Percentiles rank a stretch among this genome's conserved stretches.
Evolutionary conservation across 1,284 basidiomycete species (phyloP).

Genomic region (Fomes fomentarius): DNA sequence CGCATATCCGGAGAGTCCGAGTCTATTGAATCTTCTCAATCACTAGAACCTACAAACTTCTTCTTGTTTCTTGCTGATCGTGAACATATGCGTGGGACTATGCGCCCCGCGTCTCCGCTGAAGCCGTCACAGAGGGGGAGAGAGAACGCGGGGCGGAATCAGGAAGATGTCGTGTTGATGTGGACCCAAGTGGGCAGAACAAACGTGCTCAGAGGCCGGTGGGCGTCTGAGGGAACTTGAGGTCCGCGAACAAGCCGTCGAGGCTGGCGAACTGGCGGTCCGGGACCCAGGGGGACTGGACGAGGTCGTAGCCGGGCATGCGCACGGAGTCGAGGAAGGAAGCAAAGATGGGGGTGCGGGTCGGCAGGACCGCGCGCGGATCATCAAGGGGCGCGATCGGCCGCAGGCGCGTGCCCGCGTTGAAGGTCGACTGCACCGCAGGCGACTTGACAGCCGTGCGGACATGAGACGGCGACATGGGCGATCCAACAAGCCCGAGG

Average conservation of each 20-base stretch:
- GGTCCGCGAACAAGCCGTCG: conserved; percentile 24
- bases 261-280: conserved; percentile 25
- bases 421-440: conserved; percentile 10
- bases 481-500: conserved; percentile 29
- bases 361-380: conserved; percentile 25
- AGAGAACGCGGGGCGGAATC: neutral
- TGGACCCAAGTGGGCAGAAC: neutral
- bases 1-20: conserved; percentile 23
- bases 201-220: conserved; percentile 11
- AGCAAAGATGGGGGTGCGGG: conserved; percentile 29
- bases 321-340: conserved; percentile 32
- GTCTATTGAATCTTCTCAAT: conserved; percentile 14
- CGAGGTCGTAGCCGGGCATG: conserved; percentile 28
- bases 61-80: neutral
- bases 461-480: conserved; percentile 21
- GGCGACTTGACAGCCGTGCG: conserved; percentile 15
- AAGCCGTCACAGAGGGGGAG: neutral
- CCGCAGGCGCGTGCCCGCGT: conserved; percentile 15
- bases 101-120: neutral
- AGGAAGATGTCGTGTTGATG: neutral
- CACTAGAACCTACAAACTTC: conserved; percentile 13
- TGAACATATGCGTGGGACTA: too few relatives aligned
- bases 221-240: conserved; percentile 28
- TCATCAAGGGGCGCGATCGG: conserved; percentile 23
- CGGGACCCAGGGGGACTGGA: conserved; percentile 31